Evolutionary conservation across 2,329 filamentous ascomycete species (phyloP).

Genomic region (Chrysoporthe cubensis): DNA sequence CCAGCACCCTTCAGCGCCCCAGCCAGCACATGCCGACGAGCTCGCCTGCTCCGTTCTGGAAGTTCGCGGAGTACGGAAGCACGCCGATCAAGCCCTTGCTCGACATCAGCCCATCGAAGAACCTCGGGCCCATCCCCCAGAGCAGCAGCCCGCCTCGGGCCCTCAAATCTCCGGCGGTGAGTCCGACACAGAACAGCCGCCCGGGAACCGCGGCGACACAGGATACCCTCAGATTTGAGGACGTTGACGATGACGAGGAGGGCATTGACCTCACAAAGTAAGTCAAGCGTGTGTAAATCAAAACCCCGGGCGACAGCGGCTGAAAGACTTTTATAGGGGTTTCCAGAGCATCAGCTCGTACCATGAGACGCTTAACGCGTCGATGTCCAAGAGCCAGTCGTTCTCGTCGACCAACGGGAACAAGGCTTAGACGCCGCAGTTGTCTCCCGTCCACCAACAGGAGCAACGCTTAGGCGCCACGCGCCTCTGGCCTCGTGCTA

Average conservation of each 20-base stretch:
- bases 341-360: constrained; percentile 69
- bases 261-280: constrained; percentile 65
- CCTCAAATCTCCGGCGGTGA: constrained; percentile 56
- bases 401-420: constrained; percentile 25
- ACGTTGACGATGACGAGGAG: constrained; percentile 54
- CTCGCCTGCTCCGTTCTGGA: constrained; percentile 87
- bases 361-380: constrained; percentile 53
- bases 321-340: constrained; percentile 47
- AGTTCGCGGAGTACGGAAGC: constrained; percentile 76
- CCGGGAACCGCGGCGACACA: constrained; percentile 28
- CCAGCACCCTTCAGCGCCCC: constrained; percentile 78
- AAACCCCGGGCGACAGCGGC: not conserved
- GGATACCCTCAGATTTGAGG: constrained; percentile 30
- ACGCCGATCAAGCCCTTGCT: constrained; percentile 63
- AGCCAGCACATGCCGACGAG: constrained; percentile 86
- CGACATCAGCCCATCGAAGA: constrained; percentile 64
- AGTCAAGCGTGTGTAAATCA: constrained; percentile 30
- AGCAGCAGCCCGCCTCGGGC: constrained; percentile 63
- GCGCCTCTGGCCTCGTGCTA: not conserved
- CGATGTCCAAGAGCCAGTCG: constrained; percentile 28
- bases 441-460: not conserved
- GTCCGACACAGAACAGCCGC: constrained; percentile 47
- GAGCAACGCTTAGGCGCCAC: not conserved
- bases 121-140: constrained; percentile 44
- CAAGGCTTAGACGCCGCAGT: constrained; percentile 12